Evolutionary conservation across 345 rosid genomes (phyloP).

Genomic region (Pelargonium nanum): DNA sequence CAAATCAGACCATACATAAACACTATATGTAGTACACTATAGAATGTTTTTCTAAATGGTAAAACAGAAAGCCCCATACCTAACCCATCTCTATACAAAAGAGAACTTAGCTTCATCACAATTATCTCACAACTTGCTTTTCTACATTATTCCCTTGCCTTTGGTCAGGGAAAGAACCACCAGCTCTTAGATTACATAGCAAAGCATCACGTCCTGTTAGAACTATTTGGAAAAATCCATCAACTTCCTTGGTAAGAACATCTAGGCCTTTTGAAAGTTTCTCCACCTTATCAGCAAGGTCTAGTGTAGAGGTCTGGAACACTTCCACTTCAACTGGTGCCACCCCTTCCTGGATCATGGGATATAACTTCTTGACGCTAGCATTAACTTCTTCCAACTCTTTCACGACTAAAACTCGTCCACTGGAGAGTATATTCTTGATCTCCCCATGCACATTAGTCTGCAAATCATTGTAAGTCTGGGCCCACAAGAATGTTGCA

Average conservation of each 20-base stretch:
- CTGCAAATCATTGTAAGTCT: conserved; percentile 46
- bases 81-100: conserved; percentile 11
- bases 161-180: conserved; percentile 21
- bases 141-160: conserved; percentile 21
- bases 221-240: conserved; percentile 67
- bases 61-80: conserved; percentile 14
- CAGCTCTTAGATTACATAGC: conserved; percentile 62
- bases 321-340: conserved; percentile 25
- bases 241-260: conserved; percentile 53
- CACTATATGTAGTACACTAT: conserved; percentile 5
- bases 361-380: conserved; percentile 46
- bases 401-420: conserved; percentile 34
- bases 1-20: background rate
- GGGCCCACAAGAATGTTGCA: conserved; percentile 44
- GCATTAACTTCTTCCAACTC: conserved; percentile 58
- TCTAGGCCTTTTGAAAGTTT: conserved; percentile 61
- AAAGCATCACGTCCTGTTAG: conserved; percentile 72
- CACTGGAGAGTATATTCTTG: conserved; percentile 30
- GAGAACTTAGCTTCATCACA: conserved; percentile 14
- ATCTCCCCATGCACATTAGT: conserved; percentile 38
- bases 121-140: conserved; percentile 19
- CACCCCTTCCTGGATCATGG: conserved; percentile 46
- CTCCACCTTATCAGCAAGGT: conserved; percentile 34
- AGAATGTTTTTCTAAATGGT: conserved; percentile 5
- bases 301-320: conserved; percentile 25